These are phyloP conservation scores for Chimonanthus praecox DNA, from an alignment of 164 flowering plant species.

Conservation along the genomic window DNA sequence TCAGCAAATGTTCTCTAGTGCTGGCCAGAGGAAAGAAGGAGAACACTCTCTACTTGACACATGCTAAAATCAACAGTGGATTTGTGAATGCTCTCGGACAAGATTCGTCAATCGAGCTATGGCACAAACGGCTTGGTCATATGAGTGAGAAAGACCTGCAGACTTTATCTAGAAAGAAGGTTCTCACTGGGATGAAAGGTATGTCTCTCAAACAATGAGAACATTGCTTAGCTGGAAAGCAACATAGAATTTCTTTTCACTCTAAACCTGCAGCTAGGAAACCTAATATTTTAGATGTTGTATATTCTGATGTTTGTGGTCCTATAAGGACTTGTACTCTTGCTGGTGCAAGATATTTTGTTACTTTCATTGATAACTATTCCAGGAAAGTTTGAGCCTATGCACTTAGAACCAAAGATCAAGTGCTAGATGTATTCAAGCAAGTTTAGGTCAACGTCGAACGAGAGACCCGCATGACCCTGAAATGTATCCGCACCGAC, in stretches of 20 bases:
- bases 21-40: neutral
- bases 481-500: too few species aligned
- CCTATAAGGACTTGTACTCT: too few species aligned
- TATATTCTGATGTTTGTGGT: neutral
- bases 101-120: neutral
- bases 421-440: neutral
- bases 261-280: neutral
- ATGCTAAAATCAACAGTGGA: neutral
- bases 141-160: neutral
- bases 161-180: too few species aligned
- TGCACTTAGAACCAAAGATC: neutral
- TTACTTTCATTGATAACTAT: neutral
- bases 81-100: neutral
- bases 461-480: too few species aligned
- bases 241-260: slow-evolving; percentile 1
- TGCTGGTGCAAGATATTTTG: neutral
- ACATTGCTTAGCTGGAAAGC: neutral
- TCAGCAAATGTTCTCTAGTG: neutral
- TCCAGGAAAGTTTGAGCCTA: neutral
- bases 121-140: neutral
- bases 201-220: neutral
- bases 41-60: neutral
- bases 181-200: neutral
- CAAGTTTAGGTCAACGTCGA: neutral
- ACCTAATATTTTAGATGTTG: neutral